Conservation (phyloP, 805 yeast genomes). For the Candida insectorum region DNA sequence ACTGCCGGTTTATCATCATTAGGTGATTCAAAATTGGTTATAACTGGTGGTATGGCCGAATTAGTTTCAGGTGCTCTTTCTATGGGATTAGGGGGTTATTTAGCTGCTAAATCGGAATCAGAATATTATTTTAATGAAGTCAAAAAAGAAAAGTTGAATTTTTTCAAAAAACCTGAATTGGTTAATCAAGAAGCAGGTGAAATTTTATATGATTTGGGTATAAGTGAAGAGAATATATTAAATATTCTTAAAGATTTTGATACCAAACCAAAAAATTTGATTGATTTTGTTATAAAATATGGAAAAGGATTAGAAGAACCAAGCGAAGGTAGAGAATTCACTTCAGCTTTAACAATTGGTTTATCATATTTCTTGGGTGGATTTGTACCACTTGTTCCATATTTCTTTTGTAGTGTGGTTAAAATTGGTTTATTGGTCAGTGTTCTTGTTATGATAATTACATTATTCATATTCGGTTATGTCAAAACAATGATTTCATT, state of each 20-base stretch:
- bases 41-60: slow-evolving; percentile 98
- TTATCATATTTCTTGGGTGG: slow-evolving; percentile 89
- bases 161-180: slow-evolving; percentile 60
- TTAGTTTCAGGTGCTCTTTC: slow-evolving; percentile 94
- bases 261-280: slow-evolving; percentile 70
- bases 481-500: slow-evolving; percentile 80
- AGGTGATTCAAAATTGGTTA: slow-evolving; percentile 86
- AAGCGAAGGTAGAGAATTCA: slow-evolving; percentile 83
- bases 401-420: slow-evolving; percentile 77
- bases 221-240: slow-evolving; percentile 68
- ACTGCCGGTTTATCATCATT: slow-evolving; percentile 93
- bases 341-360: slow-evolving; percentile 89
- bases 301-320: slow-evolving; percentile 96
- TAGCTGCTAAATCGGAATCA: slow-evolving; percentile 88
- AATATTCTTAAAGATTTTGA: slow-evolving; percentile 77
- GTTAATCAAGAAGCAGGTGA: slow-evolving; percentile 80
- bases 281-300: slow-evolving; percentile 81
- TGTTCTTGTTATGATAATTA: slow-evolving; percentile 76
- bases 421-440: slow-evolving; percentile 73
- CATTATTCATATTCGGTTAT: slow-evolving; percentile 84
- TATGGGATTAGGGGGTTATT: slow-evolving; percentile 96
- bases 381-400: slow-evolving; percentile 85
- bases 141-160: slow-evolving; percentile 62
- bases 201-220: slow-evolving; percentile 70
- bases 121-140: slow-evolving; percentile 75